Conservation (phyloP, 331 rosid genomes). For the Saraca asoca region DNA sequence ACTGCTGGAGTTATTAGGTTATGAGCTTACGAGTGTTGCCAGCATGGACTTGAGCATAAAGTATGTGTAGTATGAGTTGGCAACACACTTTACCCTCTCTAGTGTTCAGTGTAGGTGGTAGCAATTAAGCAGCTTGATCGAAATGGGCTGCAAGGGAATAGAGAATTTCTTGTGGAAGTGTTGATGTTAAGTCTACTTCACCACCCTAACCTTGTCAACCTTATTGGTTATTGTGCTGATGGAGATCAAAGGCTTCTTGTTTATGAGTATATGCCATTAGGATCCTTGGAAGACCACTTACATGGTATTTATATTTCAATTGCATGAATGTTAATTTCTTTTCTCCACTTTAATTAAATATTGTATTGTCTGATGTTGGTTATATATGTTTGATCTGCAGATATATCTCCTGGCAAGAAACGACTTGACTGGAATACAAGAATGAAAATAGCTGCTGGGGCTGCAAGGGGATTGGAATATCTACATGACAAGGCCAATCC, state of each 20-base stretch:
- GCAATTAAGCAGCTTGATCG: slow-evolving; percentile 98
- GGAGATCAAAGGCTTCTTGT: slow-evolving; percentile 98
- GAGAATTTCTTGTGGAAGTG: slow-evolving; percentile 96
- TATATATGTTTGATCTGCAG: slow-evolving; percentile 51
- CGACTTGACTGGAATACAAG: slow-evolving; percentile 82
- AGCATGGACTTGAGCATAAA: slow-evolving; percentile 8
- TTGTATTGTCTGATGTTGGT: slow-evolving; percentile 1
- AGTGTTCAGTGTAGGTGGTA: slow-evolving; percentile 58
- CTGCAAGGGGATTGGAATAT: slow-evolving; percentile 89
- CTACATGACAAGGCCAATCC: slow-evolving; percentile 92
- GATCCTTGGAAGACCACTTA: slow-evolving; percentile 88
- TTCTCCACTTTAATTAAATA: background rate
- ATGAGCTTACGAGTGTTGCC: too few species aligned
- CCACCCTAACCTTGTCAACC: slow-evolving; percentile 92
- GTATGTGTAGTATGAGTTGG: slow-evolving; percentile 16
- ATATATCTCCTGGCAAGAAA: slow-evolving; percentile 67
- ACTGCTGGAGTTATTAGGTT: background rate
- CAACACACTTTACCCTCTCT: slow-evolving; percentile 29
- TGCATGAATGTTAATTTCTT: background rate
- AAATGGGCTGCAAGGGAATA: slow-evolving; percentile 91
- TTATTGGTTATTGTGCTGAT: slow-evolving; percentile 95
- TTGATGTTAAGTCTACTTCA: slow-evolving; percentile 95
- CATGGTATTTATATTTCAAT: slow-evolving; percentile 55
- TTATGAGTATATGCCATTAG: slow-evolving; percentile 89
- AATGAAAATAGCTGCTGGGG: slow-evolving; percentile 96